Conservation (phyloP, 2,329 filamentous ascomycete genomes). For the Immersiporthe knoxdaviesiana region DNA sequence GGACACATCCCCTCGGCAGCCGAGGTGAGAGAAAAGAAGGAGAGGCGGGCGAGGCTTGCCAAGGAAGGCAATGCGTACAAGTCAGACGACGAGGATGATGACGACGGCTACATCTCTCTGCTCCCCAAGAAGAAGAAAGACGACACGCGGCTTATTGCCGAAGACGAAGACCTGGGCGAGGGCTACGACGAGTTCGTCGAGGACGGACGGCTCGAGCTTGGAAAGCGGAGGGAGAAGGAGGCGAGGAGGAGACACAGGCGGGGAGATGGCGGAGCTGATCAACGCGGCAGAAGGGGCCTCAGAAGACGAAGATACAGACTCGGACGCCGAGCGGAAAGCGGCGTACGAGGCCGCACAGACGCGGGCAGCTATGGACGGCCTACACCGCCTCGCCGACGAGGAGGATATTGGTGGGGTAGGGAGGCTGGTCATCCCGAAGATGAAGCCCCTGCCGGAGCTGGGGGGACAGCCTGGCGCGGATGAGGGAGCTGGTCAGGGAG, state of each 20-base stretch:
- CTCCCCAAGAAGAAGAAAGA: constrained; percentile 61
- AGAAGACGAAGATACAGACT: constrained; percentile 66
- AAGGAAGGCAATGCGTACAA: constrained; percentile 65
- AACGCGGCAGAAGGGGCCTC: constrained; percentile 57
- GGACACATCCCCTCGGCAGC: constrained; percentile 73
- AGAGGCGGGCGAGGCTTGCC: constrained; percentile 79
- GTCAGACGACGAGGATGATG: constrained; percentile 52
- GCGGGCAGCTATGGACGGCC: constrained; percentile 79
- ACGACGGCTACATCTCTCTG: constrained; percentile 39
- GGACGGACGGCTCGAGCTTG: constrained; percentile 78
- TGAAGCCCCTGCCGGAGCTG: constrained; percentile 77
- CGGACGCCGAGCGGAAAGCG: constrained; percentile 70
- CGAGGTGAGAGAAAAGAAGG: constrained; percentile 90
- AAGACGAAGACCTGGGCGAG: constrained; percentile 92
- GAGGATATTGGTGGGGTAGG: constrained; percentile 40
- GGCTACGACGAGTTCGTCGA: constrained; percentile 92
- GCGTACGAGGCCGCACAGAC: constrained; percentile 90
- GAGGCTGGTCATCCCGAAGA: constrained; percentile 59
- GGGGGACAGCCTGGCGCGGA: constrained; percentile 65
- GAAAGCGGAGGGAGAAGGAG: constrained; percentile 77
- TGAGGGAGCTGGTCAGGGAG: constrained; percentile 63
- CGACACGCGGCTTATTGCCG: constrained; percentile 74
- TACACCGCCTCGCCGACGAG: constrained; percentile 52
- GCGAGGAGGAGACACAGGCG: constrained; percentile 67
- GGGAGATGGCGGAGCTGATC: constrained; percentile 84